Base-by-base conservation (phyloP, 495 filamentous ascomycete genomes). In the Penicillium paxilli region DNA sequence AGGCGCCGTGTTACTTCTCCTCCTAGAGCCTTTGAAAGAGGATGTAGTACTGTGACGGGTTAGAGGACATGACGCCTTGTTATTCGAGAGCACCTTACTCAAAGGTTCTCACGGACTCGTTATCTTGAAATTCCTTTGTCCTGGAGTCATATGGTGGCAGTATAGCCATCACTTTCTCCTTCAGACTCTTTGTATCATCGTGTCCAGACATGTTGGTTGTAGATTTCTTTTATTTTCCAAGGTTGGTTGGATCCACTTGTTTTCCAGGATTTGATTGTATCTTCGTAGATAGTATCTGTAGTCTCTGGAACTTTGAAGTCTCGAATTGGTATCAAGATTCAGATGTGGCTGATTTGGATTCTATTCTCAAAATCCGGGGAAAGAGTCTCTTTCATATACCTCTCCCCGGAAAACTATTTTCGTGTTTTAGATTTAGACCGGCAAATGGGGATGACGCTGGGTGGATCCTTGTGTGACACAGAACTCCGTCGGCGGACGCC, bases 81-180 rank as follows among this genome's bases (percentile, higher is more conserved):
- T 35, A 37, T 20, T 33, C 17, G 44, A 55, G 52, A 55, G 55
- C 57, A 60, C 49, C 57, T 60, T 60, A 55, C 57, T 54, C 35
- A 12, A 49, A 44, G 44, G 57, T 55, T 55, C 57, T 55, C 57
- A 49, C 35, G 25, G 52, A 52, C 22, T 50, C 44, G 48, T 32
- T 55, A 44, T 57, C 54, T n/a, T n/a, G n/a, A 47, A 37, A 44
- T 9, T 12, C 44, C 52, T 35, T 57, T 25, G 57, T 33, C 44
- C 24, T 55, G 44, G 40, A 28, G 23, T 55, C 52, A 26, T 32
- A 25, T 7, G 44, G 19, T 8, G 57, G 49, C 22, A 60, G 10
- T 4, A 60, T 55, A n/a, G 57, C 51, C 17, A 40, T 44, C 19
- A 60, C 49, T 44, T 55, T 60, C 14, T 38, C 44, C 49, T 52